A percentile compares a stretch with the other conserved stretches of the same genome.
phyloP scores from a whole-genome alignment of 805 yeast species.

The Saccharomycopsis oosterbeekiorum region DNA sequence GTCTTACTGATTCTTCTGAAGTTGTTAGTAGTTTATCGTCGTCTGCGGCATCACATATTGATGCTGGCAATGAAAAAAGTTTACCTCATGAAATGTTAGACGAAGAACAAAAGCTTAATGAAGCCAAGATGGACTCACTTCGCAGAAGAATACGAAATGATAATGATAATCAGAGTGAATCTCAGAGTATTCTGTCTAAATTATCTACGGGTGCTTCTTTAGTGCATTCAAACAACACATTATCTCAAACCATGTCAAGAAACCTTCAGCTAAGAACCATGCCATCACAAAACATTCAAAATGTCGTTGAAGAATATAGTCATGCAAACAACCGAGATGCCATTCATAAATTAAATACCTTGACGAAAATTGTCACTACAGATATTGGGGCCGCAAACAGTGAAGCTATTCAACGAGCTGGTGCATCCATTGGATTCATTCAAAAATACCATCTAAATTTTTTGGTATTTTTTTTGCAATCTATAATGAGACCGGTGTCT shows the following conservation, averaged over 20 bases:
- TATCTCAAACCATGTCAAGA: constrained; percentile 18
- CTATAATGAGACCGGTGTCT: constrained; percentile 63
- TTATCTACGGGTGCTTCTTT: not conserved
- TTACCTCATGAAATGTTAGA: not conserved
- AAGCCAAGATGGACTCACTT: not conserved
- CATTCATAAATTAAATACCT: constrained; percentile 1
- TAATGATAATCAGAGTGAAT: not conserved
- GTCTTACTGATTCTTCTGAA: not conserved
- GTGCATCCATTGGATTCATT: constrained; percentile 10
- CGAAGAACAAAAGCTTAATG: not conserved
- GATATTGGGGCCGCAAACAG: constrained; percentile 18
- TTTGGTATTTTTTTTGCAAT: constrained; percentile 32
- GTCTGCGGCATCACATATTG: constrained; percentile 4
- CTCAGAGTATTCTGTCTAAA: not conserved
- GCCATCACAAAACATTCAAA: constrained; percentile 35
- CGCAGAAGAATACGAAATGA: not conserved
- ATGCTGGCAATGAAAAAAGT: not conserved
- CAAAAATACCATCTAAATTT: constrained; percentile 25
- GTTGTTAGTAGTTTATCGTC: constrained; percentile 4
- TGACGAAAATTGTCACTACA: constrained; percentile 17
- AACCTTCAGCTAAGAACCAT: constrained; percentile 24
- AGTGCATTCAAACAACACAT: not conserved
- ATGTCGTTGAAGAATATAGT: constrained; percentile 41
- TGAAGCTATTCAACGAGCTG: constrained; percentile 16
- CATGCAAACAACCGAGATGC: constrained; percentile 19